These are phyloP conservation scores for Acidomyces sp. DNA, from an alignment of 495 filamentous ascomycete species.

Conservation along the genomic window DNA sequence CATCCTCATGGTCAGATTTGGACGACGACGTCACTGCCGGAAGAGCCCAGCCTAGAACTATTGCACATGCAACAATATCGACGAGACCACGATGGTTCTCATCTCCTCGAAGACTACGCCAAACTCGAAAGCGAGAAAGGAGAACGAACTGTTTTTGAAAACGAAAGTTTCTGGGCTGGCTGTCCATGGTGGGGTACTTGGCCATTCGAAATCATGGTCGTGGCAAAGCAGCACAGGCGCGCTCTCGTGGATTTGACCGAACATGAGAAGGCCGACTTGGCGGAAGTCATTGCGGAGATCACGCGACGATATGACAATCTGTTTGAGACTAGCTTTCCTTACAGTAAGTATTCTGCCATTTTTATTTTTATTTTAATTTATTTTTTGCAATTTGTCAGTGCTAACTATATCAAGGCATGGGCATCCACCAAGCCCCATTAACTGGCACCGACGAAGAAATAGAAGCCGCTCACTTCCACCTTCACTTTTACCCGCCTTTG, in stretches of 20 bases:
- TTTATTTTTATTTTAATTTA: no score
- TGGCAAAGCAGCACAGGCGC: slow-evolving; percentile 66
- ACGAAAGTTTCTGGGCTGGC: slow-evolving; percentile 65
- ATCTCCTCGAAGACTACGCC: slow-evolving; percentile 78
- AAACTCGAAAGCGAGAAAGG: slow-evolving; percentile 65
- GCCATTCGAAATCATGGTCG: slow-evolving; percentile 92
- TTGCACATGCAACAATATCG: slow-evolving; percentile 64
- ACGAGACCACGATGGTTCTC: slow-evolving; percentile 50
- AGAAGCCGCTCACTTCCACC: slow-evolving; percentile 77
- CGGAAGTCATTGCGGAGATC: slow-evolving; percentile 72
- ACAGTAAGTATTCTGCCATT: slow-evolving; percentile 47
- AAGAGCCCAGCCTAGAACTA: slow-evolving; percentile 72
- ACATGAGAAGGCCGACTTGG: slow-evolving; percentile 54
- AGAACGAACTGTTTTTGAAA: slow-evolving; percentile 79
- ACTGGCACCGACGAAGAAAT: slow-evolving; percentile 73
- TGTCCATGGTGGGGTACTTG: slow-evolving; percentile 96
- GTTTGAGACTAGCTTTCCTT: slow-evolving; percentile 93
- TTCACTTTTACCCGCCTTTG: slow-evolving; percentile 94
- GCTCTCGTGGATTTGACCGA: slow-evolving; percentile 66
- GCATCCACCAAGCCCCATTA: slow-evolving; percentile 88
- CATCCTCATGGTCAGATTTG: slow-evolving; percentile 96
- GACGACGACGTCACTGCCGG: slow-evolving; percentile 79
- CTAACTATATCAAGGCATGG: slow-evolving; percentile 33
- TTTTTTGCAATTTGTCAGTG: no score
- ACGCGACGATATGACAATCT: slow-evolving; percentile 90